Evolutionary conservation across 163 green algal genomes (phyloP).

Genomic region (Chloromonas sp.): DNA sequence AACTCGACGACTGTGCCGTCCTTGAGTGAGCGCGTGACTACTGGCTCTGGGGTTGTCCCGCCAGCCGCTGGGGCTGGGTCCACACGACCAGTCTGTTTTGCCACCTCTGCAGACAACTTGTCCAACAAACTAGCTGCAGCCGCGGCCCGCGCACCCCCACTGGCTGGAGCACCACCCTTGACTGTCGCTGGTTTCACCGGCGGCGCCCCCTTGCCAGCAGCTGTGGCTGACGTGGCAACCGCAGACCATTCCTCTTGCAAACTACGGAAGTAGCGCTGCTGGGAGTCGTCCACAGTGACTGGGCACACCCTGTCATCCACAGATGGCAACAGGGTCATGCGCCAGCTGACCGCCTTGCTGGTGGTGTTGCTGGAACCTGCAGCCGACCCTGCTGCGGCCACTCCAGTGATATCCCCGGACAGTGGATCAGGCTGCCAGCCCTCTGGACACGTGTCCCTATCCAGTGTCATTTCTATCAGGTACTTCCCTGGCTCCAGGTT

Average conservation of each 20-base stretch:
- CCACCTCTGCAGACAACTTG: neutral
- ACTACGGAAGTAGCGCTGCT: slow-evolving; percentile 15
- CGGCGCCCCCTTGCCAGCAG: neutral
- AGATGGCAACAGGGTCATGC: slow-evolving; percentile 34
- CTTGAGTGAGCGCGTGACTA: neutral
- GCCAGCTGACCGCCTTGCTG: slow-evolving; percentile 18
- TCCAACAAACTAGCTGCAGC: slow-evolving; percentile 8
- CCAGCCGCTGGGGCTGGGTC: slow-evolving; percentile 4
- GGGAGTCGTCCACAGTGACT: slow-evolving; percentile 41
- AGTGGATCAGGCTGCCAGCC: slow-evolving; percentile 30
- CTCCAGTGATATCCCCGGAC: slow-evolving; percentile 8
- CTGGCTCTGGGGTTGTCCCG: neutral
- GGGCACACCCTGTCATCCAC: slow-evolving; percentile 46
- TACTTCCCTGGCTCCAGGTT: slow-evolving; percentile 46
- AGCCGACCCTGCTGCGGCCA: neutral
- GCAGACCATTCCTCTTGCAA: slow-evolving; percentile 5
- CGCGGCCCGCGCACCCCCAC: slow-evolving; percentile 1
- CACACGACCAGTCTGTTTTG: no score
- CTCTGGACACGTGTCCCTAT: slow-evolving; percentile 12
- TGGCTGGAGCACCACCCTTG: neutral
- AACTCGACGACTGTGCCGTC: slow-evolving; percentile 6
- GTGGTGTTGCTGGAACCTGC: slow-evolving; percentile 10
- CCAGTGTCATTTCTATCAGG: slow-evolving; percentile 32
- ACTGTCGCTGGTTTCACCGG: neutral
- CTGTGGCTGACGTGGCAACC: neutral